phyloP scores from a whole-genome alignment of 257 asterid species.

The Datura wrightii region DNA sequence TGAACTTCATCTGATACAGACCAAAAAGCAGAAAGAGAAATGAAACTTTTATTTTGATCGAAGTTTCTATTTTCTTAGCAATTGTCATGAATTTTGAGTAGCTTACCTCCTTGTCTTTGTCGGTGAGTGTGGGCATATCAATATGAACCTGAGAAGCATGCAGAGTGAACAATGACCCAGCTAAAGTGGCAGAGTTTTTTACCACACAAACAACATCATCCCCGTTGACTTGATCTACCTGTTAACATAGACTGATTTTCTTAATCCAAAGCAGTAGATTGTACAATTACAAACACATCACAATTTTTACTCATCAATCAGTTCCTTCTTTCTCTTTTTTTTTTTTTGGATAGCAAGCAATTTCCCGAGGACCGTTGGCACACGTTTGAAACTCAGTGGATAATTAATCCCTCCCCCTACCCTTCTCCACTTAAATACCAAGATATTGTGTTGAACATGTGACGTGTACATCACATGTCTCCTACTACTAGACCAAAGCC shows the following conservation, averaged over 20 bases:
- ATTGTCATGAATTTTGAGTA: background rate
- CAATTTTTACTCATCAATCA: background rate
- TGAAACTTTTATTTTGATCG: too few species aligned
- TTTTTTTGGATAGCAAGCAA: background rate
- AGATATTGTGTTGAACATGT: background rate
- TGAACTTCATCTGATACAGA: background rate
- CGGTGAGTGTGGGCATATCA: slow-evolving; percentile 85
- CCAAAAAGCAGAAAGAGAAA: too few species aligned
- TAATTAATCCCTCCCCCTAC: background rate
- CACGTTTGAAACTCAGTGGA: background rate
- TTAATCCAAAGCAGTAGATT: background rate
- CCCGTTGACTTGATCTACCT: slow-evolving; percentile 80
- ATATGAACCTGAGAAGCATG: slow-evolving; percentile 80
- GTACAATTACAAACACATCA: slow-evolving; percentile 25
- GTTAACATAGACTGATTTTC: slow-evolving; percentile 8
- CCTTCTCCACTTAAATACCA: background rate
- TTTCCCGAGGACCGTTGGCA: background rate
- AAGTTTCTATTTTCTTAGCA: background rate
- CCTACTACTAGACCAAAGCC: background rate
- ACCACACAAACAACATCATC: slow-evolving; percentile 80
- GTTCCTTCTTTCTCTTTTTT: background rate
- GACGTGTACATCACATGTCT: background rate
- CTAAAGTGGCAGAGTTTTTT: slow-evolving; percentile 84
- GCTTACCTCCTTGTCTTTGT: slow-evolving; percentile 84
- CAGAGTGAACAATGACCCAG: slow-evolving; percentile 81